Percentiles rank a stretch among this genome's conserved stretches.
phyloP scores from a whole-genome alignment of 139 green algal species.

The Chlamydomonas eustigma region DNA sequence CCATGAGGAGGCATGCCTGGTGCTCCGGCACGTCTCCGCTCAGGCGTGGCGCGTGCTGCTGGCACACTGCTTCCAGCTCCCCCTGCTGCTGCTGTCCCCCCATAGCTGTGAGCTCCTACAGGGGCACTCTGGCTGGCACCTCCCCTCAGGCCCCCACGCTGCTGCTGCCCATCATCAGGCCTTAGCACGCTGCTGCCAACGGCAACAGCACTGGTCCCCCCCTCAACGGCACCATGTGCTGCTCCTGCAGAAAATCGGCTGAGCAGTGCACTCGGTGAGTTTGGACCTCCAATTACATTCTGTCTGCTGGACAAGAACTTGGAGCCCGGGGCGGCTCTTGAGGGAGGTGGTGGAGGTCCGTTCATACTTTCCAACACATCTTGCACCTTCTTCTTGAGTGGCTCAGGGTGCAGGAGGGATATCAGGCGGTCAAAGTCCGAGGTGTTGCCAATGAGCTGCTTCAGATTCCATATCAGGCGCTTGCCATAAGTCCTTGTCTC shows the following conservation, averaged over 20 bases:
- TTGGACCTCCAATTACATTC: no score
- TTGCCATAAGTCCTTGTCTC: slow-evolving; percentile 73
- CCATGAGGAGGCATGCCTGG: background rate
- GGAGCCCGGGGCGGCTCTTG: background rate
- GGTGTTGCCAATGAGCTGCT: slow-evolving; percentile 18
- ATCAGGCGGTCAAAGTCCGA: slow-evolving; percentile 41
- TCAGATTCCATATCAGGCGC: slow-evolving; percentile 62
- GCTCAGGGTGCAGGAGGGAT: slow-evolving; percentile 19
- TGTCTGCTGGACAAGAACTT: background rate
- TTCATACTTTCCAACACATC: slow-evolving; percentile 47
- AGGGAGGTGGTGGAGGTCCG: slow-evolving; percentile 36
- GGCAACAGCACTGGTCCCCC: no score
- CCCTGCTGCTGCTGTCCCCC: background rate
- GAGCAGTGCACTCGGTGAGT: background rate
- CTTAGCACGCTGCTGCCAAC: no score
- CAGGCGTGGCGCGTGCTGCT: background rate
- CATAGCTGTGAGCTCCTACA: background rate
- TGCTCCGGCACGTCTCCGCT: background rate
- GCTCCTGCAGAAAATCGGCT: background rate
- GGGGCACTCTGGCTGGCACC: background rate
- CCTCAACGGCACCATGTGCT: no score
- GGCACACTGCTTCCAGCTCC: background rate
- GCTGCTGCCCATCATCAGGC: no score
- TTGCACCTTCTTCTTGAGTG: slow-evolving; percentile 24
- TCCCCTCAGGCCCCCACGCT: no score